phyloP scores from a whole-genome alignment of 352 stramenopile species.

The Pythium biforme region DNA sequence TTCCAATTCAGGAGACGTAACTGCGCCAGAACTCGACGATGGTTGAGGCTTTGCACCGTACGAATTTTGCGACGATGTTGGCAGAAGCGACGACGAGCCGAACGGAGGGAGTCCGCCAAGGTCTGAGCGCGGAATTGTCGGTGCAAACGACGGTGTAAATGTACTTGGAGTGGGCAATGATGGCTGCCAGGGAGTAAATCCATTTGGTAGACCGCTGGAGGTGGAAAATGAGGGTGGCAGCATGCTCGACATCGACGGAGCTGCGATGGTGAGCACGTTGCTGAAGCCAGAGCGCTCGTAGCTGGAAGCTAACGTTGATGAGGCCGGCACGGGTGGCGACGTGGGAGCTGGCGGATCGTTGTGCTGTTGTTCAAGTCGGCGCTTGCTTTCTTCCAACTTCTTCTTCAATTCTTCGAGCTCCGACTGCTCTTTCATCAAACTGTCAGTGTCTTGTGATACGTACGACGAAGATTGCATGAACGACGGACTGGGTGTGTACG shows the following conservation, averaged over 20 bases:
- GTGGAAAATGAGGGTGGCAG: background rate
- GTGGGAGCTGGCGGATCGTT: conserved; percentile 8
- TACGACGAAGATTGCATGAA: conserved; percentile 12
- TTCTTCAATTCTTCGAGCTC: conserved; percentile 56
- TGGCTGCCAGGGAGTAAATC: conserved; percentile 22
- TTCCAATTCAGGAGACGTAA: conserved; percentile 42
- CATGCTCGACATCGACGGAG: background rate
- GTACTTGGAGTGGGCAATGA: conserved; percentile 5
- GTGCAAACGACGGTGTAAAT: conserved; percentile 11
- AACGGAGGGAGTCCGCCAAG: conserved; percentile 9
- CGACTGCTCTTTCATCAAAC: conserved; percentile 68
- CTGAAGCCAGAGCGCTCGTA: background rate
- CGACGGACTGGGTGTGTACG: conserved; percentile 4
- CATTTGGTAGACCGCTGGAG: conserved; percentile 8
- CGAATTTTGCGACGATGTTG: conserved; percentile 27
- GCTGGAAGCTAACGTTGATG: background rate
- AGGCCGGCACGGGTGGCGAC: conserved; percentile 1
- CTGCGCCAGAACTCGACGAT: conserved; percentile 9
- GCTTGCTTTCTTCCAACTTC: conserved; percentile 71
- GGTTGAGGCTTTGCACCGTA: conserved; percentile 26
- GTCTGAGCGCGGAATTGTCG: background rate
- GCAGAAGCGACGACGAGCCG: conserved; percentile 26
- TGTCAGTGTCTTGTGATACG: conserved; percentile 51
- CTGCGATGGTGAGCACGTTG: conserved; percentile 15
- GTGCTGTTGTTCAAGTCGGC: conserved; percentile 46